Conservation (phyloP, 495 filamentous ascomycete species). For the Ascobolus immersus region DNA sequence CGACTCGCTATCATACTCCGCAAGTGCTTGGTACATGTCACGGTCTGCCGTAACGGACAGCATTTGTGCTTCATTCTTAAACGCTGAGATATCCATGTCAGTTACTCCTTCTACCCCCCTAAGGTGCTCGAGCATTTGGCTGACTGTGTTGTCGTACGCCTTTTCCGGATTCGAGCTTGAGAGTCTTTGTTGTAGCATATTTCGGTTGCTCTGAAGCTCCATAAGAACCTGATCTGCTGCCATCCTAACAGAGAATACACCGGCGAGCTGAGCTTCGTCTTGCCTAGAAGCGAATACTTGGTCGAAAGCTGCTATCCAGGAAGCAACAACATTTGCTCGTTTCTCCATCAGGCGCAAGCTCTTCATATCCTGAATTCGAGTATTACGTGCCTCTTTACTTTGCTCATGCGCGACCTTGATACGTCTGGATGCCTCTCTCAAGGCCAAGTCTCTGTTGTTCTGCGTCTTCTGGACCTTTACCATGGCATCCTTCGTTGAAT, state of each 20-base stretch:
- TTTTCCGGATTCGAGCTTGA: slow-evolving; percentile 65
- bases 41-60: slow-evolving; percentile 61
- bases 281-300: slow-evolving; percentile 46
- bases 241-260: slow-evolving; percentile 52
- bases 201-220: slow-evolving; percentile 68
- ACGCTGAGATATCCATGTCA: slow-evolving; percentile 45
- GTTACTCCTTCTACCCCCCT: slow-evolving; percentile 39
- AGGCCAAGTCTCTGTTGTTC: slow-evolving; percentile 52
- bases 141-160: slow-evolving; percentile 59
- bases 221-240: slow-evolving; percentile 64
- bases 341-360: slow-evolving; percentile 62
- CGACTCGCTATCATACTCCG: slow-evolving; percentile 62
- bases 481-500: slow-evolving; percentile 65
- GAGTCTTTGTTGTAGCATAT: slow-evolving; percentile 66
- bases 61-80: slow-evolving; percentile 61
- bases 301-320: slow-evolving; percentile 88
- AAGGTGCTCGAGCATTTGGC: slow-evolving; percentile 57
- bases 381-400: slow-evolving; percentile 48
- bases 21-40: slow-evolving; percentile 48
- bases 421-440: slow-evolving; percentile 58
- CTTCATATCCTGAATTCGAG: slow-evolving; percentile 55
- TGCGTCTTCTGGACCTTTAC: slow-evolving; percentile 69
- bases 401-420: slow-evolving; percentile 69
- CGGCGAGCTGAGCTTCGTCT: slow-evolving; percentile 36
- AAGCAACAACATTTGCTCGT: slow-evolving; percentile 54